Evolutionary conservation across 768 basidiomycete species (phyloP).

Genomic region (Serendipita sp.): DNA sequence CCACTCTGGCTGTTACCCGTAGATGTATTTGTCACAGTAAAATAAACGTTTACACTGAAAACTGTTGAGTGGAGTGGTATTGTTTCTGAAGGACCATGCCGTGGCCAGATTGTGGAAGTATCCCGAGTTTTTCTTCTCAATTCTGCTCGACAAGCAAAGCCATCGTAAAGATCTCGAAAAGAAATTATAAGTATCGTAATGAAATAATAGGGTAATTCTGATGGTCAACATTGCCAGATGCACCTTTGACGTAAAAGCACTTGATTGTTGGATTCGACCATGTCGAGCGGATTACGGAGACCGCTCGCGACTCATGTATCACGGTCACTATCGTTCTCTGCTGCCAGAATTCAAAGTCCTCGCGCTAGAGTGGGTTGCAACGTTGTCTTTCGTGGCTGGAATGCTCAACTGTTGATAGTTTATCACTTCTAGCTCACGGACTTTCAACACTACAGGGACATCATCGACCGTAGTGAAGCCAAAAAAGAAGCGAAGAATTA

Average conservation of each 20-base stretch:
- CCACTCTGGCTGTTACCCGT: neutral
- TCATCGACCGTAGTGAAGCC: conserved; percentile 20
- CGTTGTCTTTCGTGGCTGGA: neutral
- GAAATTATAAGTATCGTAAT: too few species aligned
- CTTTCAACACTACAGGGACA: conserved; percentile 21
- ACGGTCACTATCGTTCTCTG: neutral
- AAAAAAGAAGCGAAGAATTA: conserved; percentile 37
- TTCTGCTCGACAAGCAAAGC: too few species aligned
- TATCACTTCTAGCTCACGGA: neutral
- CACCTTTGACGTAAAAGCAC: too few species aligned
- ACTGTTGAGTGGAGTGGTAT: too few species aligned
- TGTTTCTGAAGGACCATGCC: too few species aligned
- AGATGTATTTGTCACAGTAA: neutral
- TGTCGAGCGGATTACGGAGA: neutral
- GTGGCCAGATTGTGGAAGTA: too few species aligned
- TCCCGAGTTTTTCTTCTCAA: too few species aligned
- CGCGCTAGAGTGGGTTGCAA: neutral
- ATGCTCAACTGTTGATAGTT: neutral
- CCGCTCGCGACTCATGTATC: neutral
- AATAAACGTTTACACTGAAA: too few species aligned
- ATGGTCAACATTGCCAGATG: too few species aligned
- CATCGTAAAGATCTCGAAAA: too few species aligned
- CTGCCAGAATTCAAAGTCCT: neutral
- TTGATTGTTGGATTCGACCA: neutral
- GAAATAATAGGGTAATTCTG: too few species aligned